Evolutionary conservation across 31 red algal genomes (phyloP), one percentile per base, ranked within the genome.

Genomic region (Odonthalia washingtoniensis): DNA sequence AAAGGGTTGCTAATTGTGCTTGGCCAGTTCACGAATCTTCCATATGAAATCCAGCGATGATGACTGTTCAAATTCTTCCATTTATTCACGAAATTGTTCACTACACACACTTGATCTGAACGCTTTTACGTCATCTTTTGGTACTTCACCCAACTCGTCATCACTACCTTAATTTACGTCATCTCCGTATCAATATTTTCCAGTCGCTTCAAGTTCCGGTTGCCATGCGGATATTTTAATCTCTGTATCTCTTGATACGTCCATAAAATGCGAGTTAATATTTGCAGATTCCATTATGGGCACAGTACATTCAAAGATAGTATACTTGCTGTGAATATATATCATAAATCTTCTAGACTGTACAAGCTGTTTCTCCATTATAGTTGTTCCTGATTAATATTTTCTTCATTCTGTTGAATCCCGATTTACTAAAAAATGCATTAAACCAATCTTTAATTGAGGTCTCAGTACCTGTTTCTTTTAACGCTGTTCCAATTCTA

Each of bases 281-380:
- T 96, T 96, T 35, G 95, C 95, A 41, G 85, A 90, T 17, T 90
- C 95, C 26, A 96, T 85, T 40, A 96, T 84, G 57, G 77, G 87
- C 14, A 72, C 46, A n/a, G 83, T 86, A 78, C 93, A 90, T 73
- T 96, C 95, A 66, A 96, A 83, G 52, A 92, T 63, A 3, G 83
- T 80, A 80, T 83, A 85, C 69, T 96, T 96, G 68, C 80, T 87
- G 57, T 96, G 95, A 43, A 87, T 49, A 52, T 96, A 96, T 53
- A 96, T 81, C 85, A 89, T 90, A 60, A 85, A 89, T 24, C 95
- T 87, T 4, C 94, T 65, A 24, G 80, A 78, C 24, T 67, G 36
- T n/a, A 83, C 77, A 37, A 95, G 77, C 37, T 34, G 53, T 49
- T 81, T 44, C 63, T 91, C 93, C 0, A 83, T 26, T 32, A 69